A percentile compares a stretch with the other conserved stretches of the same genome.
Conservation (phyloP, 2,329 filamentous ascomycete species). For the Aspergillus caelatus region DNA sequence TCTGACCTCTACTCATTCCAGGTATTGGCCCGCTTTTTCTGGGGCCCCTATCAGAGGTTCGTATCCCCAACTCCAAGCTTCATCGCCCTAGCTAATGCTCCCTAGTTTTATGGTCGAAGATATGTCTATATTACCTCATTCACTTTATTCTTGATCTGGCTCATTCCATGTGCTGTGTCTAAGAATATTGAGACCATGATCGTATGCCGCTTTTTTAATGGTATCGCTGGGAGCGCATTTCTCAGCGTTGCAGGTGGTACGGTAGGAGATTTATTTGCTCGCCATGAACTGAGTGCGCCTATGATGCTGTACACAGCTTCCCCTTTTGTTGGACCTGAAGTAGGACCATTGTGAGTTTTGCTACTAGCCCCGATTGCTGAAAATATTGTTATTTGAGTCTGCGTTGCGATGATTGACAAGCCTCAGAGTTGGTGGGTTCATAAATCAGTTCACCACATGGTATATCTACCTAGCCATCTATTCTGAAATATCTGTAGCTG, state of each 20-base stretch:
- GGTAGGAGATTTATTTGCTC: conserved; percentile 76
- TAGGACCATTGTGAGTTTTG: conserved; percentile 54
- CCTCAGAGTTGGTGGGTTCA: conserved; percentile 70
- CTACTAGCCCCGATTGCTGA: background rate
- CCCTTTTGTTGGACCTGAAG: conserved; percentile 60
- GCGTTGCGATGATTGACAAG: conserved; percentile 14
- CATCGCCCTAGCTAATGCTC: conserved; percentile 5
- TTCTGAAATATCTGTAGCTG: conserved; percentile 8
- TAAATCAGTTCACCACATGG: conserved; percentile 74
- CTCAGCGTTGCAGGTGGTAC: conserved; percentile 77
- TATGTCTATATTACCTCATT: conserved; percentile 80
- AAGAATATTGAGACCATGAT: conserved; percentile 80
- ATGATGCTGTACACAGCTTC: conserved; percentile 79
- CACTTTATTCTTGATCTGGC: conserved; percentile 73
- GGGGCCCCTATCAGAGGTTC: conserved; percentile 63
- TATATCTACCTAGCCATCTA: conserved; percentile 20
- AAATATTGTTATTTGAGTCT: background rate
- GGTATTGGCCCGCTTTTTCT: conserved; percentile 65
- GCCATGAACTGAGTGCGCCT: conserved; percentile 70
- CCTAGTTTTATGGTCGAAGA: conserved; percentile 75
- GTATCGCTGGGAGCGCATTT: conserved; percentile 54
- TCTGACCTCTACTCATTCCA: conserved; percentile 20
- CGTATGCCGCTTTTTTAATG: conserved; percentile 71
- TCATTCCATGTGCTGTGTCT: conserved; percentile 81
- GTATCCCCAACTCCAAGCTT: conserved; percentile 1